Percentiles rank a stretch among this genome's conserved stretches.
These are phyloP conservation scores for Euphorbia peplus DNA, from an alignment of 345 rosid species.

Conservation along the genomic window DNA sequence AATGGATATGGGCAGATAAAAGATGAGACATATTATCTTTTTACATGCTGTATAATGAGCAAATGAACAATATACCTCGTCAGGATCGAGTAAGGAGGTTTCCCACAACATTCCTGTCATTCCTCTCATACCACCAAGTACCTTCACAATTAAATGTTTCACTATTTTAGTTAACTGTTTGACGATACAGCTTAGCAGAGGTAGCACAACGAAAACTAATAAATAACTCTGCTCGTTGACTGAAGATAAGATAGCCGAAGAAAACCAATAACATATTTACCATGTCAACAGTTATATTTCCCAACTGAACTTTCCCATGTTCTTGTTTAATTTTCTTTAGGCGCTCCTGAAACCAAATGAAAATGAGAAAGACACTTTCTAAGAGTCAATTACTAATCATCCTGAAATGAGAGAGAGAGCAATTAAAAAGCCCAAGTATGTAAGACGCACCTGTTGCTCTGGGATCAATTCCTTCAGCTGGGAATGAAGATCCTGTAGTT, in stretches of 20 bases:
- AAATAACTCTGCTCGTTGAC: not conserved
- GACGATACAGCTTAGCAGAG: not conserved
- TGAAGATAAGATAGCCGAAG: not conserved
- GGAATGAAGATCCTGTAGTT: conserved; percentile 77
- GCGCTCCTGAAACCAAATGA: conserved; percentile 59
- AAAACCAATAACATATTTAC: conserved; percentile 30
- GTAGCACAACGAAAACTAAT: not conserved
- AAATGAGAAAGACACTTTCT: not conserved
- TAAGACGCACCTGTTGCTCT: conserved; percentile 69
- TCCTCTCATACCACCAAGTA: conserved; percentile 98
- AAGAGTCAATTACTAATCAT: not conserved
- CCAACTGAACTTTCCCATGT: conserved; percentile 85
- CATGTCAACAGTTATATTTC: conserved; percentile 91
- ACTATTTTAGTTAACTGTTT: conserved; percentile 7
- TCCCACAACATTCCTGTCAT: conserved; percentile 98
- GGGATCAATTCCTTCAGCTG: conserved; percentile 93
- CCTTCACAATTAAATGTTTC: conserved; percentile 40
- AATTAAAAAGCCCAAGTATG: not conserved
- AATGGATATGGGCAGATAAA: not conserved
- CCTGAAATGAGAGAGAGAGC: not conserved
- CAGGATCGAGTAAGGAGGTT: conserved; percentile 94
- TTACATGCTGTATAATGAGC: not conserved
- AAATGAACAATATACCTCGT: conserved; percentile 51
- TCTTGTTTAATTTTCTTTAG: conserved; percentile 80
- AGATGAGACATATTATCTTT: not conserved